A percentile compares a stretch with the other conserved stretches of the same genome.
phyloP scores from a whole-genome alignment of 306 rosid species.

The Luffa acutangula region DNA sequence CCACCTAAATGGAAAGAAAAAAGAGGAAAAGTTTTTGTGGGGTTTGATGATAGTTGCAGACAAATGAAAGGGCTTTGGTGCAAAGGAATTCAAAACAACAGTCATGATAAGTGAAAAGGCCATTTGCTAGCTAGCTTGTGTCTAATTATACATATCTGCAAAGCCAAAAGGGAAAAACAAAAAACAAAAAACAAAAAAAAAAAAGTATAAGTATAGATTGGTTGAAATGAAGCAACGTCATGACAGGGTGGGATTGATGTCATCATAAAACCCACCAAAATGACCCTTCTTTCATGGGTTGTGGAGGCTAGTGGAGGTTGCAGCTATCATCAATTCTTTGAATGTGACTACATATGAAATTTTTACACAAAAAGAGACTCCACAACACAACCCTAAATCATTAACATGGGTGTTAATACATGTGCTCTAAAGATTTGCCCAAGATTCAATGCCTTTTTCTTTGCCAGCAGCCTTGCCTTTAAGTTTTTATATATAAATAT shows the following conservation, averaged over 20 bases:
- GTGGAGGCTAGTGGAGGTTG: slow-evolving; percentile 8
- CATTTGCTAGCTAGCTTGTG: not conserved
- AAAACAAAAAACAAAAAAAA: not conserved
- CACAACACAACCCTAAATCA: slow-evolving; percentile 3
- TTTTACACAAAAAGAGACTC: not conserved
- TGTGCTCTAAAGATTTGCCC: not conserved
- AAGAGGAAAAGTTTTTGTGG: not conserved
- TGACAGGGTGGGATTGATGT: slow-evolving; percentile 9
- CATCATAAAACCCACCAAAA: slow-evolving; percentile 9
- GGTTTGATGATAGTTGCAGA: not conserved
- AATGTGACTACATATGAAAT: not conserved
- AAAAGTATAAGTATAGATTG: not conserved
- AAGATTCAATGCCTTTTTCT: not conserved
- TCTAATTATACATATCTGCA: not conserved
- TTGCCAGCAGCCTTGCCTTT: not conserved
- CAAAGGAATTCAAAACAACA: not conserved
- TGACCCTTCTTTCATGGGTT: not conserved
- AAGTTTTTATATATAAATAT: not conserved
- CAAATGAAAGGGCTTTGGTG: not conserved
- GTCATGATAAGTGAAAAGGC: not conserved
- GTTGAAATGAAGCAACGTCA: slow-evolving; percentile 1
- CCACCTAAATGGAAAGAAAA: not conserved
- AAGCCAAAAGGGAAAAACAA: not conserved
- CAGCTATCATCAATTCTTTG: slow-evolving; percentile 8
- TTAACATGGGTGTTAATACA: not conserved